Percentiles rank a stretch among this genome's conserved stretches.
These are phyloP conservation scores for Exophiala xenobiotica DNA, from an alignment of 2,329 filamentous ascomycete genomes.

Conservation along the genomic window DNA sequence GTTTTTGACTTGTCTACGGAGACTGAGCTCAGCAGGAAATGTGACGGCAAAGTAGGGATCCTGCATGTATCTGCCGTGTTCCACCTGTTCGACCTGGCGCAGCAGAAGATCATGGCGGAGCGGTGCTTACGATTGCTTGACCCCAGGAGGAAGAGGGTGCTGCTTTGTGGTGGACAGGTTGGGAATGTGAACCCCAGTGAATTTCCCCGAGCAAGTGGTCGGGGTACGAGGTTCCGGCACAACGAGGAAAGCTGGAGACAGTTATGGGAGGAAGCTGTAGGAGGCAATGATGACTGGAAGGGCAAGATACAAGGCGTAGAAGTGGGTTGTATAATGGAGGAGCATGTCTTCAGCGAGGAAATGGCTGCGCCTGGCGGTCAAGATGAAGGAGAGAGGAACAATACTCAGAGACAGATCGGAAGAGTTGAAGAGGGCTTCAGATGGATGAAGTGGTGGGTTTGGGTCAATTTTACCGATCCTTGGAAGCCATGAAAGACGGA, in stretches of 20 bases:
- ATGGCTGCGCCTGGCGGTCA: not conserved
- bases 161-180: conserved; percentile 32
- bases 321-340: conserved; percentile 16
- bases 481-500: too few species aligned
- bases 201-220: conserved; percentile 16
- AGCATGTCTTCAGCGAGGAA: not conserved
- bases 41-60: conserved; percentile 35
- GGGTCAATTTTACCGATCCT: conserved; percentile 30
- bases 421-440: conserved; percentile 19
- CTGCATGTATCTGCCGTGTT: conserved; percentile 42
- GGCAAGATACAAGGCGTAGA: conserved; percentile 29
- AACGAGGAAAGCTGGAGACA: conserved; percentile 51
- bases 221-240: conserved; percentile 27
- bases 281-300: conserved; percentile 29
- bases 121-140: conserved; percentile 26
- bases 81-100: conserved; percentile 42
- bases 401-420: conserved; percentile 8
- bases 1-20: conserved; percentile 29
- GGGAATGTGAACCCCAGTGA: conserved; percentile 27
- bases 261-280: conserved; percentile 56
- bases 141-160: conserved; percentile 8
- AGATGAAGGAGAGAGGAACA: not conserved
- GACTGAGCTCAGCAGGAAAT: conserved; percentile 19
- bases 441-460: conserved; percentile 29
- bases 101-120: conserved; percentile 33